phyloP scores from a whole-genome alignment of 2,329 filamentous ascomycete species.

The Ophiostoma sp. region DNA sequence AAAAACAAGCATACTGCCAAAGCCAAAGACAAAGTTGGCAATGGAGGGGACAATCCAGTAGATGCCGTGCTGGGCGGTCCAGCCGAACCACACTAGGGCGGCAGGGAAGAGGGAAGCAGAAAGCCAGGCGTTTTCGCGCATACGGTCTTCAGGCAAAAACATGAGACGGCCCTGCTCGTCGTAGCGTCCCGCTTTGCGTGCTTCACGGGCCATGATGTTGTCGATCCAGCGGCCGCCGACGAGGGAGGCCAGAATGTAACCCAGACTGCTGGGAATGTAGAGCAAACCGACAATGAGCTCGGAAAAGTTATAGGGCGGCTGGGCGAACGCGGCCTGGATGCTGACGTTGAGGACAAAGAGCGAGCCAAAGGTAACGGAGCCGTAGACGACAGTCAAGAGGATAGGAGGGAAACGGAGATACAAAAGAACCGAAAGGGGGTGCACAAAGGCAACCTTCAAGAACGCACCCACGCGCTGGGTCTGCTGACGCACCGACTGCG shows the following conservation, averaged over 20 bases:
- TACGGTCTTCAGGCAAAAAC: constrained; percentile 75
- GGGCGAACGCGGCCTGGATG: constrained; percentile 68
- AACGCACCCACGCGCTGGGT: constrained; percentile 55
- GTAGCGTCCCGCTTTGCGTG: constrained; percentile 66
- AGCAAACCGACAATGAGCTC: constrained; percentile 71
- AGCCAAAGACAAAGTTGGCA: constrained; percentile 72
- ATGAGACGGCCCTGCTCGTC: constrained; percentile 66
- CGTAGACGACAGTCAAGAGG: constrained; percentile 70
- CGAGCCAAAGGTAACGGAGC: constrained; percentile 71
- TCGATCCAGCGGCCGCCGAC: constrained; percentile 78
- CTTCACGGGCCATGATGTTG: constrained; percentile 75
- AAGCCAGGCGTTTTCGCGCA: constrained; percentile 80
- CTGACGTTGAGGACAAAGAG: constrained; percentile 79
- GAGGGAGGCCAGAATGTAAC: constrained; percentile 68
- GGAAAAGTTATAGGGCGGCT: constrained; percentile 66
- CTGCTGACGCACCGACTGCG: constrained; percentile 58
- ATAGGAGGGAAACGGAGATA: constrained; percentile 76
- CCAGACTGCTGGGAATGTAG: constrained; percentile 74
- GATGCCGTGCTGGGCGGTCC: constrained; percentile 66
- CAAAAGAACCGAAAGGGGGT: constrained; percentile 69
- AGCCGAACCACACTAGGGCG: constrained; percentile 74
- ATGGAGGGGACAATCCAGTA: constrained; percentile 64
- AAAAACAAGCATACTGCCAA: constrained; percentile 78
- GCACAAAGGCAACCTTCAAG: constrained; percentile 64
- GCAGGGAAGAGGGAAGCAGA: constrained; percentile 69